Conservation (phyloP, 805 yeast species). For the Pichia gijzeniarum region DNA sequence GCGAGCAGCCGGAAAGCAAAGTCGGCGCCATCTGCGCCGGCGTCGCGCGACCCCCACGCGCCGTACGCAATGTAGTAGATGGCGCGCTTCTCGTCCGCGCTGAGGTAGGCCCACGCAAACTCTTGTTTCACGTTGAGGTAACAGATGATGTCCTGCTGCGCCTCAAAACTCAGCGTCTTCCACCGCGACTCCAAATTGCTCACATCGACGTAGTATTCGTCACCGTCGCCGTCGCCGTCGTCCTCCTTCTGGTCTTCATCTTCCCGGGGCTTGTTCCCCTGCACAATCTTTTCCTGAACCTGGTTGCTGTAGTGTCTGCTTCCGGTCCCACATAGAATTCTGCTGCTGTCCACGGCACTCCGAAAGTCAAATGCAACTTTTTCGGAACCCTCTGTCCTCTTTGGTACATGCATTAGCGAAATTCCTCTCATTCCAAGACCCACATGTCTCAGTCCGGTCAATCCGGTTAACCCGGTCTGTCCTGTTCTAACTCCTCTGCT, state of each 20-base stretch:
- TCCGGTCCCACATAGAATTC: no score
- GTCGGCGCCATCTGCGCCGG: slow-evolving; percentile 24
- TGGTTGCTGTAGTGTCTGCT: no score
- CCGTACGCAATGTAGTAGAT: slow-evolving; percentile 55
- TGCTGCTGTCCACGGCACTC: no score
- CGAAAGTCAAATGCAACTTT: no score
- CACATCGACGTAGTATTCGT: slow-evolving; percentile 28
- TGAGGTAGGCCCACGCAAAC: slow-evolving; percentile 34
- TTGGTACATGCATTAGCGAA: no score
- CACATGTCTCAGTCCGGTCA: no score
- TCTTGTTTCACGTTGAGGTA: slow-evolving; percentile 33
- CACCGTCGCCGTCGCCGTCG: slow-evolving; percentile 18
- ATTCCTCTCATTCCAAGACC: no score
- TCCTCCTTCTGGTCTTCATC: neutral
- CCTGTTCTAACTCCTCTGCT: neutral
- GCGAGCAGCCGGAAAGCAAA: slow-evolving; percentile 29
- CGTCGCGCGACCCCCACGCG: slow-evolving; percentile 55
- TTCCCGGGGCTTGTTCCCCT: neutral
- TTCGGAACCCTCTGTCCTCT: no score
- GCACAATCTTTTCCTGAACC: neutral
- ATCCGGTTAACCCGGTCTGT: no score
- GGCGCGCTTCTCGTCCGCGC: slow-evolving; percentile 49
- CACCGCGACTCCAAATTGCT: slow-evolving; percentile 28
- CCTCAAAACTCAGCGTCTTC: slow-evolving; percentile 28
- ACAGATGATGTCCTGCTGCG: slow-evolving; percentile 32